Conservation (phyloP, 139 green algal species). For the Volvox africanus region DNA sequence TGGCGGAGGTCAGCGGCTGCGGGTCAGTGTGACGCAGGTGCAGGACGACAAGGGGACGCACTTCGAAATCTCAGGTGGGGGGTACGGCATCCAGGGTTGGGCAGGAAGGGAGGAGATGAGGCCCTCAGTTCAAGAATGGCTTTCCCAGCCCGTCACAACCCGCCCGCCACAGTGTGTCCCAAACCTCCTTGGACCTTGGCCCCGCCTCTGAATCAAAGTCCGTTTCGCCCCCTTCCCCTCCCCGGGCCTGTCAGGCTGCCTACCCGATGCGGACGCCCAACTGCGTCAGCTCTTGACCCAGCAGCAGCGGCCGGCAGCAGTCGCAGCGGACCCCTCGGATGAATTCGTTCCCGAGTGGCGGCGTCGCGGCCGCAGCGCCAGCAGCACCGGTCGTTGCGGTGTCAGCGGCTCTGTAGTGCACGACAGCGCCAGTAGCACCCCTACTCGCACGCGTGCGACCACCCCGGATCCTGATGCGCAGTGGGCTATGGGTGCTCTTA, state of each 20-base stretch:
- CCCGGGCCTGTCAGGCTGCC: background rate
- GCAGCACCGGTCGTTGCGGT: background rate
- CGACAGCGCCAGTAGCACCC: background rate
- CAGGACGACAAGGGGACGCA: background rate
- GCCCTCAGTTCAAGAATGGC: too few relatives aligned
- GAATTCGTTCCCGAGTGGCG: background rate
- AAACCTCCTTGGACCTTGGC: too few relatives aligned
- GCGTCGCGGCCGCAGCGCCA: background rate
- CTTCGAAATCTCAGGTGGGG: background rate
- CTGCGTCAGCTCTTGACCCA: background rate
- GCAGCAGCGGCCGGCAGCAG: background rate
- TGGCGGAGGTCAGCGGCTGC: background rate
- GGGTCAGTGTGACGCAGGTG: constrained; percentile 10
- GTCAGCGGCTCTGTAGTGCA: background rate
- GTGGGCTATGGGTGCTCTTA: background rate
- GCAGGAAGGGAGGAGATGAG: too few relatives aligned
- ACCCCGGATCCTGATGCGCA: background rate
- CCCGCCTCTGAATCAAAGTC: too few relatives aligned
- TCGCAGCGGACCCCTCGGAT: background rate
- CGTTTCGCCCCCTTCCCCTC: too few relatives aligned
- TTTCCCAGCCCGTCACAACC: too few relatives aligned
- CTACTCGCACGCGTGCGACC: background rate
- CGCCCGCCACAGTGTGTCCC: too few relatives aligned
- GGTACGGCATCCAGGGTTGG: too few relatives aligned
- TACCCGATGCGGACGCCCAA: background rate